These are phyloP conservation scores for Geotrichum europaeum DNA, from an alignment of 1,139 yeast genomes.

Conservation along the genomic window DNA sequence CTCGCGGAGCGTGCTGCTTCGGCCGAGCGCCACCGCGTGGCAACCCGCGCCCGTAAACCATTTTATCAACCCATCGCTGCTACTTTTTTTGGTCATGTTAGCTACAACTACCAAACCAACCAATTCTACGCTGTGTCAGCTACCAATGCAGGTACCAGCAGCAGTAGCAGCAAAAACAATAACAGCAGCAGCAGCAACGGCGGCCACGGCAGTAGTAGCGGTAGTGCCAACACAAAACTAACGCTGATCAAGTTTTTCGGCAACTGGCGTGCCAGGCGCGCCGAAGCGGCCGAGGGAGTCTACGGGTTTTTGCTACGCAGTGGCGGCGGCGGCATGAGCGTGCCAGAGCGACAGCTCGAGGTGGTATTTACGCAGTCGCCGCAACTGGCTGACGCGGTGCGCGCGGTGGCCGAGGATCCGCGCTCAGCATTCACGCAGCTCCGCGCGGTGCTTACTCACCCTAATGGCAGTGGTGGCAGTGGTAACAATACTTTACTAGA, in stretches of 20 bases:
- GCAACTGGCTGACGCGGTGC: background rate
- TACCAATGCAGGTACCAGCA: background rate
- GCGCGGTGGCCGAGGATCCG: background rate
- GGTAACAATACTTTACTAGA: background rate
- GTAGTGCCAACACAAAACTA: background rate
- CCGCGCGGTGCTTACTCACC: background rate
- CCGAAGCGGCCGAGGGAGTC: background rate
- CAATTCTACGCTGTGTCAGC: background rate
- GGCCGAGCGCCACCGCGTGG: background rate
- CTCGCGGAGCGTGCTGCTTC: background rate
- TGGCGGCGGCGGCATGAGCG: background rate
- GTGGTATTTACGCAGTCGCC: background rate
- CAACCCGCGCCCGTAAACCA: background rate
- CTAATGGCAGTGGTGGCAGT: background rate
- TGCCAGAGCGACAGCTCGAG: background rate
- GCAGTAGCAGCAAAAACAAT: background rate
- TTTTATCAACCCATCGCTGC: constrained; percentile 4
- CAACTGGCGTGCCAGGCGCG: background rate
- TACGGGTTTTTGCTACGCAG: background rate
- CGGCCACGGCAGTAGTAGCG: background rate
- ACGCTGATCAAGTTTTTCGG: background rate
- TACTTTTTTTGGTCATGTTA: constrained; percentile 1
- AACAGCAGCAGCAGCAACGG: background rate
- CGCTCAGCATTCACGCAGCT: background rate
- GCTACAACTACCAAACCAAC: background rate